Evolutionary conservation across 2,329 filamentous ascomycete genomes (phyloP).

Genomic region (Fusarium multiceps): DNA sequence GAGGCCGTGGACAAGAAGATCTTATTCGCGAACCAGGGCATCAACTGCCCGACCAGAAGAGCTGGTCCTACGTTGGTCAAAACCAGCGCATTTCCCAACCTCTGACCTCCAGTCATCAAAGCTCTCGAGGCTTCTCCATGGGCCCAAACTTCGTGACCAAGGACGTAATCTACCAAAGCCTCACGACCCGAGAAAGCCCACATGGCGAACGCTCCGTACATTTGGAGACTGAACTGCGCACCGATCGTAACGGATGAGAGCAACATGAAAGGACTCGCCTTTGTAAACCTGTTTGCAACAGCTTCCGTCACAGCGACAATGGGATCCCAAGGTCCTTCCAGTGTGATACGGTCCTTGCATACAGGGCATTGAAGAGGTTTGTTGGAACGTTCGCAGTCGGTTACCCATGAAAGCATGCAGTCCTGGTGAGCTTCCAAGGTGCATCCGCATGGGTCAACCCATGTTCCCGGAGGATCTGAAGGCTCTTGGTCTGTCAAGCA

Average conservation of each 20-base stretch:
- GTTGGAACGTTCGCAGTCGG: constrained; percentile 79
- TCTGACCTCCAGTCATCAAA: constrained; percentile 45
- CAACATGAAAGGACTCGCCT: constrained; percentile 71
- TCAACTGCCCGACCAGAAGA: constrained; percentile 57
- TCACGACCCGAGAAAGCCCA: constrained; percentile 64
- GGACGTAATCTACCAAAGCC: constrained; percentile 56
- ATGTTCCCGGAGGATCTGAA: constrained; percentile 62
- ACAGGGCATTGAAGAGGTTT: constrained; percentile 85
- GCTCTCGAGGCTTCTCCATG: constrained; percentile 42
- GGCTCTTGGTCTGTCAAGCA: constrained; percentile 69
- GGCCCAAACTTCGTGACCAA: constrained; percentile 49
- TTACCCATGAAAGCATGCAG: constrained; percentile 91
- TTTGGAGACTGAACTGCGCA: constrained; percentile 62
- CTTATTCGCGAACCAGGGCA: constrained; percentile 57
- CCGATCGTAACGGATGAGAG: constrained; percentile 66
- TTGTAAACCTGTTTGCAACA: constrained; percentile 65
- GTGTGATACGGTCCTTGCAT: constrained; percentile 83
- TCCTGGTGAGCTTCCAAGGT: constrained; percentile 90
- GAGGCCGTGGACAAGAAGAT: constrained; percentile 57
- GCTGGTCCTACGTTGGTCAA: constrained; percentile 60
- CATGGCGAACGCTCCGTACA: constrained; percentile 64
- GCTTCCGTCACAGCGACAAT: constrained; percentile 74
- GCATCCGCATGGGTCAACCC: constrained; percentile 92
- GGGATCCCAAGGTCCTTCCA: constrained; percentile 79
- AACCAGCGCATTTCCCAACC: constrained; percentile 50